Evolutionary conservation across 2,329 filamentous ascomycete genomes (phyloP).

Genomic region (Pseudogymnoascus sp.): DNA sequence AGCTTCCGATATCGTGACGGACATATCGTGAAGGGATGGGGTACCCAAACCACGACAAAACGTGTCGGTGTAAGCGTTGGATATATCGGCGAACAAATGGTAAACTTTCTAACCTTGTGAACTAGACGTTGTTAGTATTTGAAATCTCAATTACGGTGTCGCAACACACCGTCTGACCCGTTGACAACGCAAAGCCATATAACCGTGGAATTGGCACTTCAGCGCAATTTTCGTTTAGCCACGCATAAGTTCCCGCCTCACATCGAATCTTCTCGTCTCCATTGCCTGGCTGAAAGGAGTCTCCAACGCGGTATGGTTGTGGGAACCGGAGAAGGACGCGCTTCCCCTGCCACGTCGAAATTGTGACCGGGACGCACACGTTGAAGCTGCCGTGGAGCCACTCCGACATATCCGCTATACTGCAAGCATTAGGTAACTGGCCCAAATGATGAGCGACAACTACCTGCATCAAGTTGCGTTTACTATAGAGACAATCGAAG

Average conservation of each 20-base stretch:
- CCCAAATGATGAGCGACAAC: constrained; percentile 26
- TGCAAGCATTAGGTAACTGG: constrained; percentile 15
- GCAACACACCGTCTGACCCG: constrained; percentile 24
- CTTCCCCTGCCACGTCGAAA: constrained; percentile 16
- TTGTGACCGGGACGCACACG: constrained; percentile 28
- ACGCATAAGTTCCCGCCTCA: constrained; percentile 35
- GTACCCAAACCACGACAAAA: constrained; percentile 21
- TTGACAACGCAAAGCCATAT: constrained; percentile 30
- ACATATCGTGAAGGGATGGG: constrained; percentile 24
- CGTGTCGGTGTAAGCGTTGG: constrained; percentile 13
- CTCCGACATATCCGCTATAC: constrained; percentile 21
- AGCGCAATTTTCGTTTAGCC: constrained; percentile 33
- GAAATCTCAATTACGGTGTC: background rate
- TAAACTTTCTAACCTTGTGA: background rate
- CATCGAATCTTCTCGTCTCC: constrained; percentile 36
- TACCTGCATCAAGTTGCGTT: constrained; percentile 21
- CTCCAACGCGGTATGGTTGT: constrained; percentile 33
- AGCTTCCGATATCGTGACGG: background rate
- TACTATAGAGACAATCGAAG: constrained; percentile 19
- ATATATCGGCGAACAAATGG: background rate
- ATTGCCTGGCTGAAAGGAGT: constrained; percentile 31
- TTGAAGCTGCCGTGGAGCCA: constrained; percentile 33
- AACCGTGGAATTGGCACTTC: constrained; percentile 31
- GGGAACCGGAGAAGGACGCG: constrained; percentile 22
- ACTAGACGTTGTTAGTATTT: background rate